Conservation (phyloP, 2,329 filamentous ascomycete genomes). For the Talaromyces sp. region DNA sequence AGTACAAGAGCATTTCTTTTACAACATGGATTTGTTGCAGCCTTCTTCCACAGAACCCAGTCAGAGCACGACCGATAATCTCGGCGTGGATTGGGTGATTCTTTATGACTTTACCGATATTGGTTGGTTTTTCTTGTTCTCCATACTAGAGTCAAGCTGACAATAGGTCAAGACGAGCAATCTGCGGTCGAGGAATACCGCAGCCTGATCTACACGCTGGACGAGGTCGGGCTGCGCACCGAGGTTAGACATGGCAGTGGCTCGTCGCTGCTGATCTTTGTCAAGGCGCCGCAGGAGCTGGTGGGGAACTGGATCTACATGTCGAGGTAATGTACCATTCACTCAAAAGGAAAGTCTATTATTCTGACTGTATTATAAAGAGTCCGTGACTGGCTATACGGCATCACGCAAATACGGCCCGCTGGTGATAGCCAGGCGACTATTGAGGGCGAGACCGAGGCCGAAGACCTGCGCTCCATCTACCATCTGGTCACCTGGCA, state of each 20-base stretch:
- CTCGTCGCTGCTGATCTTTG: constrained; percentile 73
- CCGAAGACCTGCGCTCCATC: constrained; percentile 80
- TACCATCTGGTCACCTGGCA: constrained; percentile 77
- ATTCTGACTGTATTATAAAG: constrained; percentile 36
- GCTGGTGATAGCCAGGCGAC: constrained; percentile 64
- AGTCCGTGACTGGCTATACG: constrained; percentile 90
- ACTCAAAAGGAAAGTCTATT: too few relatives aligned
- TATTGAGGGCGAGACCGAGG: constrained; percentile 77
- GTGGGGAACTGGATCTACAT: constrained; percentile 78
- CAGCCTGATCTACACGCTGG: constrained; percentile 69
- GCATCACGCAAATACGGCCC: constrained; percentile 72
- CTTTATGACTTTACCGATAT: constrained; percentile 67
- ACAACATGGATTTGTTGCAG: neutral
- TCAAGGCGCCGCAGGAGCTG: constrained; percentile 71
- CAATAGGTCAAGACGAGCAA: constrained; percentile 51
- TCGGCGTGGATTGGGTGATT: constrained; percentile 83
- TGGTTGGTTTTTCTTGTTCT: constrained; percentile 50
- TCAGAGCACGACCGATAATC: constrained; percentile 41
- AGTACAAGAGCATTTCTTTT: neutral
- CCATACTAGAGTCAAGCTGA: constrained; percentile 11
- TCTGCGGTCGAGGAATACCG: constrained; percentile 69
- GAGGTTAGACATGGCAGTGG: constrained; percentile 79
- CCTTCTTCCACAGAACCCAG: neutral
- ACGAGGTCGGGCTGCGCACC: constrained; percentile 73
- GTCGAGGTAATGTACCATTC: constrained; percentile 55